These are phyloP conservation scores for Arthromyces matolae DNA, from an alignment of 768 basidiomycete genomes.

Conservation along the genomic window DNA sequence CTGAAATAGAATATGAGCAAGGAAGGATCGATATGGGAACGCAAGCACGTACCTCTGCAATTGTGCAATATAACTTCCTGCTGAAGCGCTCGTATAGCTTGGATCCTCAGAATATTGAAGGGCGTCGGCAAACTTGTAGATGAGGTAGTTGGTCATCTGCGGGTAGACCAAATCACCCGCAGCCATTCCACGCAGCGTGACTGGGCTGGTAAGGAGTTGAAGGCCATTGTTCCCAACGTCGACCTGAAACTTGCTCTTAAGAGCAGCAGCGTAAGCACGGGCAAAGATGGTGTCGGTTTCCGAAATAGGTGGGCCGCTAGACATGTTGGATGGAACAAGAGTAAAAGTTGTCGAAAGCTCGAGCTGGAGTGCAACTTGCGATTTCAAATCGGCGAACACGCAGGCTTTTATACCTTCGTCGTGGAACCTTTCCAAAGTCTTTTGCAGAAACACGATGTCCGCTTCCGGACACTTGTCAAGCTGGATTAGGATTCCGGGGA, in stretches of 20 bases:
- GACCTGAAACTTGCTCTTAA: conserved; percentile 4
- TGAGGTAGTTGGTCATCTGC: neutral
- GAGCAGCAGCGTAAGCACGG: conserved; percentile 3
- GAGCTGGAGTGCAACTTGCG: too few species aligned
- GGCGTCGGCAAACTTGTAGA: conserved; percentile 5
- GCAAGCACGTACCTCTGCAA: conserved; percentile 5
- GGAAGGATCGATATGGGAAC: neutral
- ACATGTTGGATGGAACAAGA: neutral
- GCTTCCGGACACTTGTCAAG: too few species aligned
- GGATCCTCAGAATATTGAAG: conserved; percentile 3
- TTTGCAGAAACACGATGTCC: too few species aligned
- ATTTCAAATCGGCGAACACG: too few species aligned
- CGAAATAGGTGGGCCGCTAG: conserved; percentile 3
- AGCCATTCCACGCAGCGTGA: conserved; percentile 4
- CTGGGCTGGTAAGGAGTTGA: conserved; percentile 8
- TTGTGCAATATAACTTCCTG: conserved; percentile 1
- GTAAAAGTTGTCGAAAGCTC: too few species aligned
- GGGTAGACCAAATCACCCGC: conserved; percentile 1
- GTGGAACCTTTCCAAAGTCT: too few species aligned
- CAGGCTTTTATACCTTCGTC: too few species aligned
- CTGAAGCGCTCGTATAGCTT: neutral
- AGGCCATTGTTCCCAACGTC: conserved; percentile 2
- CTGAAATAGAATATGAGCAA: neutral
- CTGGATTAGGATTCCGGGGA: too few species aligned
- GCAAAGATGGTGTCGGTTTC: conserved; percentile 6